phyloP scores from a whole-genome alignment of 2,329 filamentous ascomycete genomes.

The Fusarium sp. region DNA sequence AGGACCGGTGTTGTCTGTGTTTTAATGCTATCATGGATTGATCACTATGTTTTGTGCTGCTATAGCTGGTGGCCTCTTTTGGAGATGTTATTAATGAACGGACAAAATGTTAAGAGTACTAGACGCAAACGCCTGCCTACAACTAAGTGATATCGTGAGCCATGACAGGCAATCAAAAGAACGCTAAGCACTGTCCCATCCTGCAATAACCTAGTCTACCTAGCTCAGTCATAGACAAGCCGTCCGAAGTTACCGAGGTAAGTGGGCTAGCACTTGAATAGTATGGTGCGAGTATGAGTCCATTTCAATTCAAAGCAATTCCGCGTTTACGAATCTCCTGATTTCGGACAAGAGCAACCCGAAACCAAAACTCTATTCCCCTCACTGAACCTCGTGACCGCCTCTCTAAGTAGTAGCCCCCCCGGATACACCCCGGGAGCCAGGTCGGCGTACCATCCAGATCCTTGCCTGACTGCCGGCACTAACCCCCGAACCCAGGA shows the following conservation, averaged over 20 bases:
- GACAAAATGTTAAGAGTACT: not conserved
- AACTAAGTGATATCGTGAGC: not conserved
- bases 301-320: not conserved
- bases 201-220: not conserved
- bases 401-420: not conserved
- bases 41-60: no score
- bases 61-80: not conserved
- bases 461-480: slow-evolving; percentile 20
- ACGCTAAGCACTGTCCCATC: not conserved
- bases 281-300: not conserved
- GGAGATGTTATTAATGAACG: not conserved
- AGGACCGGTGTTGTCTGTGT: no score
- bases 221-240: no score
- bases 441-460: not conserved
- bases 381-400: slow-evolving; percentile 11
- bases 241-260: not conserved
- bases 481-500: slow-evolving; percentile 2
- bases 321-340: slow-evolving; percentile 13
- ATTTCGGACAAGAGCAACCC: slow-evolving; percentile 15
- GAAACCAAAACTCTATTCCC: slow-evolving; percentile 13
- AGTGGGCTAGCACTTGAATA: not conserved
- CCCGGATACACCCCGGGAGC: slow-evolving; percentile 12
- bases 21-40: not conserved
- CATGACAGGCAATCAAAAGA: not conserved
- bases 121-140: not conserved